These are phyloP conservation scores for Lepidium aucheri DNA, from an alignment of 345 rosid species.

Conservation along the genomic window DNA sequence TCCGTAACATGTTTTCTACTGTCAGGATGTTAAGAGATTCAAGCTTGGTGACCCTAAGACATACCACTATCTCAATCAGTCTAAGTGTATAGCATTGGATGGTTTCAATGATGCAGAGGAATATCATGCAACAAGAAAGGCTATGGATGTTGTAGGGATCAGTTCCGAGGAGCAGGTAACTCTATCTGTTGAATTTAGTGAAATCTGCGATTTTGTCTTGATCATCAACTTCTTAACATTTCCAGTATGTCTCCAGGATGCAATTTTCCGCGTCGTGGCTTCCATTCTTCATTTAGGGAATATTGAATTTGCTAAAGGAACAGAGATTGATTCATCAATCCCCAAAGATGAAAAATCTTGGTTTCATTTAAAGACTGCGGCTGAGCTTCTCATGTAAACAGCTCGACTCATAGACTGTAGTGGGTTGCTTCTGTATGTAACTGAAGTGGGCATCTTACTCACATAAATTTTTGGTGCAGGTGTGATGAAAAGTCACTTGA, in stretches of 20 bases:
- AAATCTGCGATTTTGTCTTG: not conserved
- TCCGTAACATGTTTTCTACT: conserved; percentile 5
- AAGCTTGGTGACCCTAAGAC: conserved; percentile 77
- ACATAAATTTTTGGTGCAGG: conserved; percentile 37
- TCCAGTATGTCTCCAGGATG: conserved; percentile 45
- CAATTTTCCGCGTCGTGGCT: conserved; percentile 86
- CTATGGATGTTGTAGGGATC: conserved; percentile 96
- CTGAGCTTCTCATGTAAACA: conserved; percentile 81
- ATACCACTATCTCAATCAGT: conserved; percentile 92
- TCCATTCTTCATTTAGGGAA: conserved; percentile 95
- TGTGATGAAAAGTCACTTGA: conserved; percentile 81
- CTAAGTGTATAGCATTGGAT: conserved; percentile 84
- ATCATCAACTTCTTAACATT: not conserved
- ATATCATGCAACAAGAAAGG: conserved; percentile 72
- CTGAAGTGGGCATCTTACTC: conserved; percentile 20
- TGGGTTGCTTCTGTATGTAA: conserved; percentile 4
- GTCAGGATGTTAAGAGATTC: conserved; percentile 72
- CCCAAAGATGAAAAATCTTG: conserved; percentile 89
- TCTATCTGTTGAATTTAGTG: conserved; percentile 1
- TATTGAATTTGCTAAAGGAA: conserved; percentile 85
- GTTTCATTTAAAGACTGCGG: conserved; percentile 79
- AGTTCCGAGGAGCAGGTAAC: conserved; percentile 81
- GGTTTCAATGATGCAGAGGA: conserved; percentile 79
- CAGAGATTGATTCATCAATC: conserved; percentile 77
- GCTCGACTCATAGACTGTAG: conserved; percentile 1